A percentile compares a stretch with the other conserved stretches of the same genome.
These are phyloP conservation scores for Artemisia annua DNA, from an alignment of 129 eudicot species.

Conservation along the genomic window DNA sequence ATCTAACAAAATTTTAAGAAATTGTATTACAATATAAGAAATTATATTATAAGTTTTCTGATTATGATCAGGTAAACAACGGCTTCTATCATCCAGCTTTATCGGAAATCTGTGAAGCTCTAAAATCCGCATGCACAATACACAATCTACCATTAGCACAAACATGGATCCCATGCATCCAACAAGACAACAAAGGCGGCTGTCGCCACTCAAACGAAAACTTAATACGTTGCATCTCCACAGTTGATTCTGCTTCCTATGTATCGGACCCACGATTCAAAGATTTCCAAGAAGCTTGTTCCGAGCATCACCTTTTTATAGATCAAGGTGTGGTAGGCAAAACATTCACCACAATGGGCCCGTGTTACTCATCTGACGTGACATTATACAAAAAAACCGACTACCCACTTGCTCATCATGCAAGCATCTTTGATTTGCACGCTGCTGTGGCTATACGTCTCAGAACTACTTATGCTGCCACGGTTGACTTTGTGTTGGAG, in stretches of 20 bases:
- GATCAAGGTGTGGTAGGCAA: constrained; percentile 87
- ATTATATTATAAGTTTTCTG: constrained; percentile 4
- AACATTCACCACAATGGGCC: constrained; percentile 68
- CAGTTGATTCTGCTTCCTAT: constrained; percentile 73
- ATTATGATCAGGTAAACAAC: constrained; percentile 38
- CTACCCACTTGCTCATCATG: constrained; percentile 90
- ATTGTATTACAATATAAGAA: too few relatives aligned
- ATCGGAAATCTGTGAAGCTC: constrained; percentile 69
- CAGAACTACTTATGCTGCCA: constrained; percentile 51
- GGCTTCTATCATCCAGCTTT: constrained; percentile 68
- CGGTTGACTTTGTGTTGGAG: constrained; percentile 82
- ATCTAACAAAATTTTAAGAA: constrained; percentile 2
- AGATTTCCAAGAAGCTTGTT: constrained; percentile 86
- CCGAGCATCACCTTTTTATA: constrained; percentile 80
- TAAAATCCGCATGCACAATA: constrained; percentile 59
- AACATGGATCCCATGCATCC: constrained; percentile 86
- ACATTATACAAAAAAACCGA: constrained; percentile 67
- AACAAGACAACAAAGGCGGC: constrained; percentile 77
- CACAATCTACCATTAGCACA: constrained; percentile 86
- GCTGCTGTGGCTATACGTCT: constrained; percentile 94
- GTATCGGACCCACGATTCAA: constrained; percentile 43
- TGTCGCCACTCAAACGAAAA: constrained; percentile 74
- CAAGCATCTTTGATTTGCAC: constrained; percentile 64
- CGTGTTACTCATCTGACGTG: constrained; percentile 68
- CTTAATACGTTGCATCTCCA: constrained; percentile 59